These are phyloP conservation scores for Capronia coronata DNA, from an alignment of 2,329 filamentous ascomycete species.

Conservation along the genomic window DNA sequence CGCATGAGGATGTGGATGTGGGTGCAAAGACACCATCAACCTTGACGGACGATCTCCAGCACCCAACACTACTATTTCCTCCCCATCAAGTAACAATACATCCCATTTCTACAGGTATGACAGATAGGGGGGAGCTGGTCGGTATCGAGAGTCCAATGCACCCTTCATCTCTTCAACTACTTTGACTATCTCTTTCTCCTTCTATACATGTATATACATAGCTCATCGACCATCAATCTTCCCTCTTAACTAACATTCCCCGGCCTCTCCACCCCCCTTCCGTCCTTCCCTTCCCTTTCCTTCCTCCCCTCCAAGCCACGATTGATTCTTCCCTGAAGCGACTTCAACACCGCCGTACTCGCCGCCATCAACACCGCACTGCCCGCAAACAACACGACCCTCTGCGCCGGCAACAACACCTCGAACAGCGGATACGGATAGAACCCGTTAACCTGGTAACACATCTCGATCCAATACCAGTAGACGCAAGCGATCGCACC, in stretches of 20 bases:
- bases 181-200: too few species aligned
- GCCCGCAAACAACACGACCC: slow-evolving; percentile 61
- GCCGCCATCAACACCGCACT: slow-evolving; percentile 66
- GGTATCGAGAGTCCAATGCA: too few species aligned
- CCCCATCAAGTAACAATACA: too few species aligned
- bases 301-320: slow-evolving; percentile 26
- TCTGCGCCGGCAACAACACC: slow-evolving; percentile 57
- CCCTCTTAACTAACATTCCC: slow-evolving; percentile 15
- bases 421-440: slow-evolving; percentile 79
- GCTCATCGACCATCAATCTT: too few species aligned
- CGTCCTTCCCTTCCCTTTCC: slow-evolving; percentile 15
- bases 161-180: too few species aligned
- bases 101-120: too few species aligned
- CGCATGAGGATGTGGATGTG: too few species aligned
- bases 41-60: too few species aligned
- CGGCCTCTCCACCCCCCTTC: slow-evolving; percentile 11
- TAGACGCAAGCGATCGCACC: slow-evolving; percentile 51
- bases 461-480: slow-evolving; percentile 60
- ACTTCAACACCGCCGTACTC: slow-evolving; percentile 63
- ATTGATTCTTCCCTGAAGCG: slow-evolving; percentile 55
- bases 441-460: slow-evolving; percentile 54
- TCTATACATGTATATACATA: too few species aligned
- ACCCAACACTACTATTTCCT: too few species aligned
- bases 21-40: too few species aligned
- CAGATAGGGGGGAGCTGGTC: too few species aligned